Conservation (phyloP, 83 land plant genomes). For the Picea mariana region DNA sequence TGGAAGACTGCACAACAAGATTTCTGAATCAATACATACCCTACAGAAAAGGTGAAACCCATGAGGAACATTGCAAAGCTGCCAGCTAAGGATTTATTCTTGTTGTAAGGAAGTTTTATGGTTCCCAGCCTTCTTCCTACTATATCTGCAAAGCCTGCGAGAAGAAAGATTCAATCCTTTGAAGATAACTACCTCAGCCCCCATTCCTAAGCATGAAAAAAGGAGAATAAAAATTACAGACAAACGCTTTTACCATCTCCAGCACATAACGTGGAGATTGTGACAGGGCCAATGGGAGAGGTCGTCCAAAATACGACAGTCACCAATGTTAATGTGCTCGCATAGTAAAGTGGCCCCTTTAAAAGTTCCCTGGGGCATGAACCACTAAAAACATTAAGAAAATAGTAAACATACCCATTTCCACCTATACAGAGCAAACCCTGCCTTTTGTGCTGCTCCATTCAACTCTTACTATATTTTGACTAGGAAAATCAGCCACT, state of each 20-base stretch:
- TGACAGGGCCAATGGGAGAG: constrained; percentile 75
- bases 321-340: constrained; percentile 65
- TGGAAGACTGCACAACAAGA: background rate
- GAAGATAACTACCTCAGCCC: background rate
- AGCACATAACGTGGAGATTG: constrained; percentile 90
- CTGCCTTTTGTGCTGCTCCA: background rate
- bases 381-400: background rate
- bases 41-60: constrained; percentile 72
- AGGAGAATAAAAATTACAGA: background rate
- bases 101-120: constrained; percentile 79
- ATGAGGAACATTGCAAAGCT: constrained; percentile 77
- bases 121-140: constrained; percentile 81
- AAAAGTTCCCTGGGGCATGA: constrained; percentile 77
- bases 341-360: constrained; percentile 96
- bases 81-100: constrained; percentile 74
- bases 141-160: constrained; percentile 90
- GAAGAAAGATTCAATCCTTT: background rate
- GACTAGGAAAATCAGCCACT: background rate
- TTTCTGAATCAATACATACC: constrained; percentile 40
- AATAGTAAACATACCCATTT: background rate
- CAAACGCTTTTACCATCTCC: constrained; percentile 94
- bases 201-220: constrained; percentile 1
- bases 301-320: constrained; percentile 78
- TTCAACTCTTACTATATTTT: too few relatives aligned
- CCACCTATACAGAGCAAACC: background rate